Evolutionary conservation across 371 early-diverging fungal genomes (phyloP).

Genomic region (Mortierella sp.): DNA sequence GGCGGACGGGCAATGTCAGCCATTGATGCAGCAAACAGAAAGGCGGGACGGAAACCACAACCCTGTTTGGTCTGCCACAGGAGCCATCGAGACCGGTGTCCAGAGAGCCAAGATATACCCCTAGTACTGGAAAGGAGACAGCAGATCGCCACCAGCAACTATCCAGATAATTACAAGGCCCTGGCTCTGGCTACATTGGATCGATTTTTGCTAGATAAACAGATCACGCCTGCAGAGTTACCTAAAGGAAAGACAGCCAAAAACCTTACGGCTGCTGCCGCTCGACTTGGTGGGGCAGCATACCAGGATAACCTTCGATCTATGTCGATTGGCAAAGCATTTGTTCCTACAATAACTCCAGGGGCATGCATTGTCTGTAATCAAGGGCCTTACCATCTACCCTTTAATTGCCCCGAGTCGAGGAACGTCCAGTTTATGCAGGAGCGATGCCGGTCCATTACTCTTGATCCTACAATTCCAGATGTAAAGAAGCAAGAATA

Average conservation of each 20-base stretch:
- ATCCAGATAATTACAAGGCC: conserved; percentile 43
- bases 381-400: conserved; percentile 46
- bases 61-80: conserved; percentile 48
- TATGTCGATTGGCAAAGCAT: conserved; percentile 55
- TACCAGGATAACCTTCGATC: conserved; percentile 53
- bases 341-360: conserved; percentile 51
- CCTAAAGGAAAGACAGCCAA: conserved; percentile 34
- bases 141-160: conserved; percentile 54
- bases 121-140: conserved; percentile 52
- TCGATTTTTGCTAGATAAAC: conserved; percentile 43
- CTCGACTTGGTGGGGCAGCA: conserved; percentile 42
- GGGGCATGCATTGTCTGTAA: conserved; percentile 56
- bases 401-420: conserved; percentile 50
- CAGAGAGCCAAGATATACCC: conserved; percentile 55
- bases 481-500: conserved; percentile 55
- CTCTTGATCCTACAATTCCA: conserved; percentile 50
- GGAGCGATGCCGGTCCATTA: conserved; percentile 49
- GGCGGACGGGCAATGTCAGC: conserved; percentile 16
- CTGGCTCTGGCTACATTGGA: conserved; percentile 38
- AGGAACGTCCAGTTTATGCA: conserved; percentile 46
- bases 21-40: conserved; percentile 29
- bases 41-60: conserved; percentile 29
- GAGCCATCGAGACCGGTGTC: conserved; percentile 52
- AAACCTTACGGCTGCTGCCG: conserved; percentile 42
- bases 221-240: conserved; percentile 42